Base-by-base conservation (phyloP, 306 rosid species). In the Cucumis sativus region DNA sequence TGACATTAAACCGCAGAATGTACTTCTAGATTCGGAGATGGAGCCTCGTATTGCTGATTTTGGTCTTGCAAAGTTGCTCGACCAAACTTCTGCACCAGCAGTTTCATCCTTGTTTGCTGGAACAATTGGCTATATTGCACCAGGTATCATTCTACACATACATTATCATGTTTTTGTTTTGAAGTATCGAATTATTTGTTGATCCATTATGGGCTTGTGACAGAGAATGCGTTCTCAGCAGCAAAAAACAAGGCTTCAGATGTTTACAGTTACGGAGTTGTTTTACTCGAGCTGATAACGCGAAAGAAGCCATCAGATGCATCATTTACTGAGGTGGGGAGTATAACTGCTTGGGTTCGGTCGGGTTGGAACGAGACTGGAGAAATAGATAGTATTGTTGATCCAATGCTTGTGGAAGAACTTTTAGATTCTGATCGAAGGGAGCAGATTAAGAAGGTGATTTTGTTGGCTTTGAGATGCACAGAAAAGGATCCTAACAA, bases 11-110 rank as follows among this genome's bases (percentile, higher is more conserved):
- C 93, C 97, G 12, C 84, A 65, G 47, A 94, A 94, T 79, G 90
- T 94, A 69, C 97, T 94, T 75, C 63, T 92, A 23, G 97, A 92
- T 80, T 81, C 86, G 33, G 95, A 92, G 20, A 89, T 92, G 98
- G 96, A 85, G 81, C 92, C 97, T 52, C 88, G 81, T 80, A 92
- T 95, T 5, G 79, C 84, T 21, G 97, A 95, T 84, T 95, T 95
- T 33, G 97, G 98, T 17, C 87, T 95, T 47, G 96, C 97, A 77
- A 95, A 88, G 80, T 87, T 95, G 59, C 35, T 95, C 82, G 89
- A 91, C 80, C 91, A 88, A 65, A 78, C 91, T 28, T 88, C 88
- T 52, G 20, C 83, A 68, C 57, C 93, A 76, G 35, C 75, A 15
- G 6, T 78, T 11, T 52, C 81, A 15, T 88, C 96, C 17, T 73